Base-by-base conservation (phyloP, 73 alveolate genomes). In the Blepharisma japonicum region DNA sequence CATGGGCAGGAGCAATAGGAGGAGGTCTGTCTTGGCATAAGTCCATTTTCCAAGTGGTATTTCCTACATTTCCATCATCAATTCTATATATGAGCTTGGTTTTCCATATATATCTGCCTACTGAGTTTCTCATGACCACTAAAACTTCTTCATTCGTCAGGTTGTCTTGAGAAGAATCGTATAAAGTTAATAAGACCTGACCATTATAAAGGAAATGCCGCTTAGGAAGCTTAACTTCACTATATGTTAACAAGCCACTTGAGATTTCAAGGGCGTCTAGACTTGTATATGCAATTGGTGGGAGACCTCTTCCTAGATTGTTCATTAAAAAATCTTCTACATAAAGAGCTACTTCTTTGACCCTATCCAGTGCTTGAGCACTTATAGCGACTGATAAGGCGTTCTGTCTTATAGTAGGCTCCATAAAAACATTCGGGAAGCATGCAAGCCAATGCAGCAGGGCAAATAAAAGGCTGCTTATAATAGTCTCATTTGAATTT, bases 91-190 rank as follows among this genome's bases (percentile, higher is more conserved):
- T 25, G 0, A 25, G 50, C 23, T 9, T n/a, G 2, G 38, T 61
- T 61, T 61, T 61, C 48, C 74, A 61, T 18, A 61, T 61, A 18
- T n/a, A 18, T n/a, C 74, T n/a, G 38, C 74, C 74, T 25, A 61
- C 23, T n/a, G 47, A 9, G 46, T 61, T 61, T 25, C 74, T 14
- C 18, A 61, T n/a, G 5, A 61, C 50, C n/a, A 61, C 74, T 14
- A 20, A 14, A 14, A 61, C 38, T 18, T 61, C 47, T n/a, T 61
- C 74, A 14, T 14, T 9, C 0, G 14, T 61, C 23, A 3, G 42
- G 42, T 32, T 32, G 0, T 32, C 42, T 32, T 32, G 42, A 32
- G 42, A 32, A 32, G 42, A 32, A 32, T 39, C 74, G 2, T 61
- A 18, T 9, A 61, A 20, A 25, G 49, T 61, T 5, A 25, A 8